Percentiles rank a stretch among this genome's conserved stretches.
Conservation (phyloP, 192 early-diverging fungal genomes). For the Coemansia umbellata region DNA sequence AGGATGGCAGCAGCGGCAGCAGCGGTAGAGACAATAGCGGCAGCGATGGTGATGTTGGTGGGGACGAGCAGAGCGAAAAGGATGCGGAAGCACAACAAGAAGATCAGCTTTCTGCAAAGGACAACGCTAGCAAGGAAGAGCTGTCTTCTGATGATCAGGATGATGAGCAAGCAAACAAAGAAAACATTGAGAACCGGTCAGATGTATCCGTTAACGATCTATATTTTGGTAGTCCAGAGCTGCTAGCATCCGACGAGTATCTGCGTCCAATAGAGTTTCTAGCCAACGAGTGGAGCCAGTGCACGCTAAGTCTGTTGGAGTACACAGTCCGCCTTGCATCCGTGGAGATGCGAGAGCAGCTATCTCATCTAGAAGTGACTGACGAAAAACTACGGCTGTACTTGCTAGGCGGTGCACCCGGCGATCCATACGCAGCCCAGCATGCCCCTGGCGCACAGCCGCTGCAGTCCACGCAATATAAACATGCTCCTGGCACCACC, state of each 20-base stretch:
- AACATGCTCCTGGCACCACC: no score
- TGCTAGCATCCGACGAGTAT: neutral
- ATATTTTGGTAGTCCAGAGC: no score
- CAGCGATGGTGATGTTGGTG: neutral
- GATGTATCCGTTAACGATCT: no score
- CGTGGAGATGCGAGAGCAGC: conserved; percentile 63
- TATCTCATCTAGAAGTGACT: conserved; percentile 57
- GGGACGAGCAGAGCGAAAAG: no score
- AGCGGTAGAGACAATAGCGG: neutral
- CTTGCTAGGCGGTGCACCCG: conserved; percentile 17
- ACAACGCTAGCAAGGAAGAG: no score
- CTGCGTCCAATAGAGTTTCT: conserved; percentile 26
- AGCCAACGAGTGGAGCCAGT: conserved; percentile 28
- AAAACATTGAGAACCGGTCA: no score
- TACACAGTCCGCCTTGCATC: conserved; percentile 53
- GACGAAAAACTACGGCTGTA: conserved; percentile 69
- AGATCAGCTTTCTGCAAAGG: no score
- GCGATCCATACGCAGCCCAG: neutral
- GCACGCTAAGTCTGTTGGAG: conserved; percentile 60
- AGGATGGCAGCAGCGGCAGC: conserved; percentile 12
- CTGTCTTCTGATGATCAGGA: no score
- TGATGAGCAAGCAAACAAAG: no score
- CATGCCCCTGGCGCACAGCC: neutral
- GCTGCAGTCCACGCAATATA: neutral
- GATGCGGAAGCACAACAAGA: no score